Evolutionary conservation across 1,139 yeast genomes (phyloP).

Genomic region (Zygosaccharomyces sapae): DNA sequence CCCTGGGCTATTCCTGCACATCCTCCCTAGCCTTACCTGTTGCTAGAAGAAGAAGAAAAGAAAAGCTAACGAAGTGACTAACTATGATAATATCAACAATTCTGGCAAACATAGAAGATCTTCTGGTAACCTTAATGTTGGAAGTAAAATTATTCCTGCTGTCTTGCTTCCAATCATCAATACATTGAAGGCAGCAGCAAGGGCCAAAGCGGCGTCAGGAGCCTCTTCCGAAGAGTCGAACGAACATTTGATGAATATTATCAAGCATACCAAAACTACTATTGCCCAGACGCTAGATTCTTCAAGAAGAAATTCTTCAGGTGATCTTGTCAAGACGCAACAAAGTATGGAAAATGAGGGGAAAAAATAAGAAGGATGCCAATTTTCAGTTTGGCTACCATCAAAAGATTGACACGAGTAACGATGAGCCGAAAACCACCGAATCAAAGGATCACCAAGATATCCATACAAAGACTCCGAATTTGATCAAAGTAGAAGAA

Average conservation of each 20-base stretch:
- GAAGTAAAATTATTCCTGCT: conserved; percentile 27
- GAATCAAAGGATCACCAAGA: neutral
- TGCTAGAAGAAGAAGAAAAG: conserved; percentile 28
- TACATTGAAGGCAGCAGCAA: conserved; percentile 35
- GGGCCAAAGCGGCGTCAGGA: conserved; percentile 33
- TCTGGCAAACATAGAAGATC: conserved; percentile 7
- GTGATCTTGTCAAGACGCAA: conserved; percentile 18
- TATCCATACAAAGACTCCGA: neutral
- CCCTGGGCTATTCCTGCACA: conserved; percentile 32
- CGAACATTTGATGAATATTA: conserved; percentile 32
- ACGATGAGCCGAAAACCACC: conserved; percentile 1
- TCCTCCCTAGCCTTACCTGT: conserved; percentile 36
- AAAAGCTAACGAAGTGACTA: conserved; percentile 10
- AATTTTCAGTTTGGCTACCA: conserved; percentile 23
- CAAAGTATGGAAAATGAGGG: conserved; percentile 10
- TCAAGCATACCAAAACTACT: conserved; percentile 40
- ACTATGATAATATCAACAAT: conserved; percentile 6
- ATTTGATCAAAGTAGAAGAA: conserved; percentile 11
- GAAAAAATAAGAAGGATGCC: conserved; percentile 19
- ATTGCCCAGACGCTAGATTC: conserved; percentile 64
- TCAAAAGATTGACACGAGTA: conserved; percentile 18
- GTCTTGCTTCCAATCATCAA: conserved; percentile 33
- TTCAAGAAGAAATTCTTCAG: conserved; percentile 38
- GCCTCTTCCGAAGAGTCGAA: conserved; percentile 35
- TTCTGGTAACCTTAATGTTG: conserved; percentile 15